Conservation (phyloP, 75 land plant genomes). For the Selaginella tamariscina region DNA sequence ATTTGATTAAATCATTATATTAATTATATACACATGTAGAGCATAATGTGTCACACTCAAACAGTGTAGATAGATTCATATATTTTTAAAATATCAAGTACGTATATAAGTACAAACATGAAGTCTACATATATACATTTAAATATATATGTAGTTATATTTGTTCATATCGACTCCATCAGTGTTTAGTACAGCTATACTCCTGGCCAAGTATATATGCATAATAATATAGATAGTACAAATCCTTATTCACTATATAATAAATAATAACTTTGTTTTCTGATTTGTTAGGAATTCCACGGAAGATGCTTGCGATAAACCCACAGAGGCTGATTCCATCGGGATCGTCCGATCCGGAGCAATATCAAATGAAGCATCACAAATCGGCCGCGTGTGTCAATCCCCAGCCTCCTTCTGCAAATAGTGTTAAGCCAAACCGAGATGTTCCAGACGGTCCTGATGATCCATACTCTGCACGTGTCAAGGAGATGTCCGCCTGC, state of each 20-base stretch:
- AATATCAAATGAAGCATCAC: background rate
- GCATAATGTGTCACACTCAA: too few species aligned
- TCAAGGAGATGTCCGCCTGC: background rate
- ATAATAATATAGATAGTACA: background rate
- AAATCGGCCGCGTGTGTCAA: background rate
- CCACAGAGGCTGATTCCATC: background rate
- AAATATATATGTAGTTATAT: background rate
- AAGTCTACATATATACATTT: background rate
- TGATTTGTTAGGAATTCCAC: background rate
- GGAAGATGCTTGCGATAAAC: background rate
- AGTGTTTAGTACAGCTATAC: too few species aligned
- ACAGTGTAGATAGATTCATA: too few species aligned
- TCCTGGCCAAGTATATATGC: too few species aligned
- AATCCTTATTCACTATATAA: background rate
- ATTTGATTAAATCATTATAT: too few species aligned
- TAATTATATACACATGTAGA: too few species aligned
- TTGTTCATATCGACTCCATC: too few species aligned
- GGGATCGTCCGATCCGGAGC: background rate
- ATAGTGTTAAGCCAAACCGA: background rate
- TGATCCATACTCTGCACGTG: background rate
- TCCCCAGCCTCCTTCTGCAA: background rate
- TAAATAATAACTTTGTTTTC: background rate
- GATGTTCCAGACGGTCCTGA: background rate
- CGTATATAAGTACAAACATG: too few species aligned
- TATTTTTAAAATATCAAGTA: too few species aligned